phyloP scores from a whole-genome alignment of 1,284 basidiomycete species.

The Fomitopsis betulina region DNA sequence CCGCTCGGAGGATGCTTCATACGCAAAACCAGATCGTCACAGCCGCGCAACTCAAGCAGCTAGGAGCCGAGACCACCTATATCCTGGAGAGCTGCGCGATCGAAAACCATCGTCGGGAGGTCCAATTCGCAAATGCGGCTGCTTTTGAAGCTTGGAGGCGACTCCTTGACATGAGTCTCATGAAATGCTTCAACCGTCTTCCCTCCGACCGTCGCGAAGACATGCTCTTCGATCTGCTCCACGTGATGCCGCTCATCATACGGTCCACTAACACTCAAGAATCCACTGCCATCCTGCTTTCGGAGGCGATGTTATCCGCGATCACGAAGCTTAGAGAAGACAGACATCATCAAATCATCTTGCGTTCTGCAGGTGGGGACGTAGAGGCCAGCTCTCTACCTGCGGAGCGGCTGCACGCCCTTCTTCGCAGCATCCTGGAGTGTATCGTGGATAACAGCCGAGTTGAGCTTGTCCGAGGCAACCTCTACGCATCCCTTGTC shows the following conservation, averaged over 20 bases:
- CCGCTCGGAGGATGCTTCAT: slow-evolving; percentile 59
- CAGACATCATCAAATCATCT: slow-evolving; percentile 57
- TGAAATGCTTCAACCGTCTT: slow-evolving; percentile 79
- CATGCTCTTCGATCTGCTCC: slow-evolving; percentile 84
- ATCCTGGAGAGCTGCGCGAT: slow-evolving; percentile 79
- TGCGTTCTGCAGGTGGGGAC: slow-evolving; percentile 58
- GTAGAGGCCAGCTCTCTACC: slow-evolving; percentile 63
- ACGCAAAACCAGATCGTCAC: slow-evolving; percentile 65
- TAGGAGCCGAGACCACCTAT: slow-evolving; percentile 69
- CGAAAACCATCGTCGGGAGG: slow-evolving; percentile 81
- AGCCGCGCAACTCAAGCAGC: slow-evolving; percentile 58
- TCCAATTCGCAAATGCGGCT: slow-evolving; percentile 64
- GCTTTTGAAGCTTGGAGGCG: slow-evolving; percentile 83
- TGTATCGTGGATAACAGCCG: slow-evolving; percentile 76
- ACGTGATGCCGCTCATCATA: slow-evolving; percentile 65
- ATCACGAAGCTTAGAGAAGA: slow-evolving; percentile 85
- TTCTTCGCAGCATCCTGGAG: slow-evolving; percentile 77
- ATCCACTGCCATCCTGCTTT: slow-evolving; percentile 74
- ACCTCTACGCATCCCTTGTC: slow-evolving; percentile 88
- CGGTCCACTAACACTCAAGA: slow-evolving; percentile 59
- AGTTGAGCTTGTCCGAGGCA: slow-evolving; percentile 90
- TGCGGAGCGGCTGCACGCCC: slow-evolving; percentile 71
- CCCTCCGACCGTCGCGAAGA: slow-evolving; percentile 79
- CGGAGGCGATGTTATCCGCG: slow-evolving; percentile 77
- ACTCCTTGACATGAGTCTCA: slow-evolving; percentile 77